Evolutionary conservation across 106 monocot species (phyloP), one percentile per base, ranked within the genome.

Genomic region (Narthecium ossifragum): DNA sequence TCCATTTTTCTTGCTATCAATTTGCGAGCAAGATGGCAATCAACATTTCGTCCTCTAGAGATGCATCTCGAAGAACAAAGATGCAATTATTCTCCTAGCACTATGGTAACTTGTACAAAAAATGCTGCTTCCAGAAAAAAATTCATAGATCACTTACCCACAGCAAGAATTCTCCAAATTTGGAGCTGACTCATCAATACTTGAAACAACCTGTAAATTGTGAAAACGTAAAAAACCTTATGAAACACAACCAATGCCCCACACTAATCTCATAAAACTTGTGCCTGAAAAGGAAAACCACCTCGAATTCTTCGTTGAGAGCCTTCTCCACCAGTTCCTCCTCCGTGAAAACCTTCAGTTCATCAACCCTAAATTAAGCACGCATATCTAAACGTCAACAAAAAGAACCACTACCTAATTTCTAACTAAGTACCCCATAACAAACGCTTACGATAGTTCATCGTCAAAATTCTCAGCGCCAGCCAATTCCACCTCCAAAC

Each of bases 281-380:
- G 3, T 53, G 8, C 6, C 26, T 6, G 22, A 17, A 22, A 55
- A 29, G 27, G 26, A 65, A 28, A 15, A 26, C 61, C 21, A 88
- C 83, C 79, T 80, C 78, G 46, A 73, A 43, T 33, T 61, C 73
- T 41, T 85, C 85, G 51, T 67, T 57, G 21, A 89, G 73, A 34
- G 89, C 89, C 55, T 62, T 73, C 63, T 90, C 93, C 31, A 94
- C 85, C 68, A 94, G 34, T 57, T 94, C 85, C 53, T 94, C 93
- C 46, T 94, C 93, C 1, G 93, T 75, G 15, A 83, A 71, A 24
- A 89, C 72, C 67, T 58, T 85, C 8, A 89, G 73, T 23, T 94
- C 93, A 57, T 83, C 82, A 38, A 94, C 82, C 37, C 93, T 93
- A 60, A 59, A 60, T 8, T 8, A 26, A 46, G 15, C 14, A 53